These are phyloP conservation scores for Lactifluus piperatus DNA, from an alignment of 768 basidiomycete species.

Conservation along the genomic window DNA sequence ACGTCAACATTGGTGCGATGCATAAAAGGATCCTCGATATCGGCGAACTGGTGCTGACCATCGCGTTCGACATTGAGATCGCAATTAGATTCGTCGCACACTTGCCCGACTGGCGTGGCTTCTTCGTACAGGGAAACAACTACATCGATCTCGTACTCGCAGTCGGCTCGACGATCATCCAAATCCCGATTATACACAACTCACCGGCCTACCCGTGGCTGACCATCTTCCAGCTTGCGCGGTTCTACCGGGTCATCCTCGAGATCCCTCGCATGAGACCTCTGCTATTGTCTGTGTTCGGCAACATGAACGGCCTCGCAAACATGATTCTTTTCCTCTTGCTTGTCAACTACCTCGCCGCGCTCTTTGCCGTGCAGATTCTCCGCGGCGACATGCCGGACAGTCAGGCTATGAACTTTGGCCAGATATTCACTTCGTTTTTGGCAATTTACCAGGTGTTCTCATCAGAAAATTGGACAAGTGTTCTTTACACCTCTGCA, in stretches of 20 bases:
- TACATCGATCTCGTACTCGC: constrained; percentile 72
- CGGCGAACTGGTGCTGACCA: constrained; percentile 68
- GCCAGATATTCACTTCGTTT: constrained; percentile 77
- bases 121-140: constrained; percentile 55
- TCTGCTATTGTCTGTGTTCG: constrained; percentile 78
- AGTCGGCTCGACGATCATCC: constrained; percentile 66
- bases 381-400: constrained; percentile 70
- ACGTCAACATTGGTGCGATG: constrained; percentile 37
- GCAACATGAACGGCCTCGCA: constrained; percentile 80
- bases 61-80: constrained; percentile 87
- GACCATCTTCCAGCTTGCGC: constrained; percentile 73
- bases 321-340: constrained; percentile 93
- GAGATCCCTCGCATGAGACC: constrained; percentile 87
- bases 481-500: constrained; percentile 55
- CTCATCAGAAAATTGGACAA: constrained; percentile 93
- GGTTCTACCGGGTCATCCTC: constrained; percentile 90
- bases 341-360: constrained; percentile 78
- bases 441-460: constrained; percentile 82
- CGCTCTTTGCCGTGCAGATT: constrained; percentile 75
- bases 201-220: constrained; percentile 78
- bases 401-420: constrained; percentile 57
- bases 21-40: constrained; percentile 47
- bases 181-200: constrained; percentile 67
- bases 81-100: constrained; percentile 58
- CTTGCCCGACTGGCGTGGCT: constrained; percentile 76